Evolutionary conservation across 495 filamentous ascomycete genomes (phyloP).

Genomic region (Talaromyces proteolyticus): DNA sequence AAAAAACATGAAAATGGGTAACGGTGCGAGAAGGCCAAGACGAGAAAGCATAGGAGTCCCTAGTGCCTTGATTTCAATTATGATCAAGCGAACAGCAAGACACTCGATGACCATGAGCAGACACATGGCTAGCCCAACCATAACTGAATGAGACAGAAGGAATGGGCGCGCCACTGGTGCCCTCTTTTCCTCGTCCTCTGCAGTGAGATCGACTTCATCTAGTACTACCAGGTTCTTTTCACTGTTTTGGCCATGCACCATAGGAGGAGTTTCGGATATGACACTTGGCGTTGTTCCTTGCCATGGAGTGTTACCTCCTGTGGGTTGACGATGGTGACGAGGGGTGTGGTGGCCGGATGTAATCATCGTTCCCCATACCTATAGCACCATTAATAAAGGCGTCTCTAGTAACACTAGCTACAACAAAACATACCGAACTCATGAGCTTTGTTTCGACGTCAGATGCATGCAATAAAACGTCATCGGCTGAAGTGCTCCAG

Average conservation of each 20-base stretch:
- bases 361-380: slow-evolving; percentile 8
- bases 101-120: slow-evolving; percentile 5
- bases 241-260: background rate
- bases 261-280: background rate
- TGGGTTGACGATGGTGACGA: slow-evolving; percentile 9
- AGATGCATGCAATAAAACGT: slow-evolving; percentile 24
- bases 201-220: slow-evolving; percentile 6
- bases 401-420: background rate
- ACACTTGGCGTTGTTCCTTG: slow-evolving; percentile 1
- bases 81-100: slow-evolving; percentile 9
- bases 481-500: slow-evolving; percentile 27
- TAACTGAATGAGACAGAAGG: slow-evolving; percentile 15
- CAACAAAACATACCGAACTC: slow-evolving; percentile 12
- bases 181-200: slow-evolving; percentile 2
- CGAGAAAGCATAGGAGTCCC: slow-evolving; percentile 14
- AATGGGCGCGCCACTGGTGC: slow-evolving; percentile 5
- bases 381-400: background rate
- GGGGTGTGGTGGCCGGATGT: slow-evolving; percentile 9
- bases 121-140: slow-evolving; percentile 19
- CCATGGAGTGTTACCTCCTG: background rate
- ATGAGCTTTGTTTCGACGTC: slow-evolving; percentile 28
- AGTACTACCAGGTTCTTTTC: slow-evolving; percentile 3
- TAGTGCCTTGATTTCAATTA: slow-evolving; percentile 19
- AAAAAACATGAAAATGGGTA: slow-evolving; percentile 24
- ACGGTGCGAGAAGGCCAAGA: slow-evolving; percentile 23